Evolutionary conservation across 768 basidiomycete genomes (phyloP), one percentile per base, ranked within the genome.

Genomic region (Piloderma croceum): DNA sequence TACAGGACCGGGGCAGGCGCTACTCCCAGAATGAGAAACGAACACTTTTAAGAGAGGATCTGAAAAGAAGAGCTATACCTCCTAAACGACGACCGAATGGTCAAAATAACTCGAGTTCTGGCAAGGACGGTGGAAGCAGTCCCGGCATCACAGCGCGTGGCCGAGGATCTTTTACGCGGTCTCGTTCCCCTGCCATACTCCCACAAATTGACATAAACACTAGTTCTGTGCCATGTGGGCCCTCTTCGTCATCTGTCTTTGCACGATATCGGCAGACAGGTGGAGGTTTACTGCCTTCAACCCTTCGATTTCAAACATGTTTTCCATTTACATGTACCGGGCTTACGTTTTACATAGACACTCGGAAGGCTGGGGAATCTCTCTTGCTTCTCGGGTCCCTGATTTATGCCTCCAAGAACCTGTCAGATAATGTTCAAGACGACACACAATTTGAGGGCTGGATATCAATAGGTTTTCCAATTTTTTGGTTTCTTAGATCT

Each of bases 361-460:
- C 73, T 21, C 67, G 83, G 46, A 72, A 75, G 45, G 68, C 78
- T 17, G 74, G 72, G 9, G 87, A 90, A 61, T 76, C 73, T 6
- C n/a, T 70, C 21, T 53, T 89, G 4, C 70, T 90, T 5, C 57
- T 87, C n/a, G 68, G 65, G 13, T 83, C 83, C 15, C 64, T 87
- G 13, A 59, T 74, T 25, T 77, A 69, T 46, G 75, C 77, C 20
- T 69, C 77, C 5, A 64, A 62, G 42, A 72, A 73, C 53, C 65
- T 83, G 39, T 59, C 51, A 65, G 15, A 54, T 63, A 6, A 36
- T 63, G 3, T 46, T 44, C 21, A 36, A 32, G 23, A 48, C 44
- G 24, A 47, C 44, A 37, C 33, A 24, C 19, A 27, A 32, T 53
- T 56, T 42, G 61, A 71, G 52, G 42, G 58, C 41, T 79, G 71